These are phyloP conservation scores for Penicillium parvum DNA, from an alignment of 495 filamentous ascomycete species.

Conservation along the genomic window DNA sequence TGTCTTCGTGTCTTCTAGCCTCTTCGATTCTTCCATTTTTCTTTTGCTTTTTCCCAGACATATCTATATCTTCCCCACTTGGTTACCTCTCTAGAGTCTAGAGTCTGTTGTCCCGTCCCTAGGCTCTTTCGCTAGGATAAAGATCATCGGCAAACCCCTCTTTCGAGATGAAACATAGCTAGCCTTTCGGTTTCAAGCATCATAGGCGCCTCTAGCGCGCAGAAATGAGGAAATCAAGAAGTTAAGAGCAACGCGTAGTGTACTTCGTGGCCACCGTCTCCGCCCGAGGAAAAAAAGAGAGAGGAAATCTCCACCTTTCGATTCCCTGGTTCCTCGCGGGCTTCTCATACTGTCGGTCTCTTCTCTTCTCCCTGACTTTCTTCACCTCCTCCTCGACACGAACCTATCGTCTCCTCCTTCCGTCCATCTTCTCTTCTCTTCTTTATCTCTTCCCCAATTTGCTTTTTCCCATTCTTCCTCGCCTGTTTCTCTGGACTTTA, in stretches of 20 bases:
- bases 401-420: not conserved
- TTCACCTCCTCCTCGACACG: not conserved
- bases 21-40: no score
- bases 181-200: no score
- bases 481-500: no score
- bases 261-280: conserved; percentile 7
- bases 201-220: conserved; percentile 16
- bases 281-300: conserved; percentile 3
- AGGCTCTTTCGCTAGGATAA: no score
- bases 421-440: not conserved
- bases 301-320: conserved; percentile 2
- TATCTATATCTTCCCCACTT: no score
- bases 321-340: conserved; percentile 1
- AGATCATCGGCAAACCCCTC: no score
- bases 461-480: not conserved
- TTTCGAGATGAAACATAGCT: no score
- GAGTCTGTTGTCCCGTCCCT: no score
- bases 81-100: no score
- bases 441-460: not conserved
- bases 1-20: no score
- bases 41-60: no score
- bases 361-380: not conserved
- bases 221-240: not conserved
- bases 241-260: not conserved
- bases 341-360: conserved; percentile 1